Evolutionary conservation across 345 rosid species (phyloP).

Genomic region (Eutrema yunnanense): DNA sequence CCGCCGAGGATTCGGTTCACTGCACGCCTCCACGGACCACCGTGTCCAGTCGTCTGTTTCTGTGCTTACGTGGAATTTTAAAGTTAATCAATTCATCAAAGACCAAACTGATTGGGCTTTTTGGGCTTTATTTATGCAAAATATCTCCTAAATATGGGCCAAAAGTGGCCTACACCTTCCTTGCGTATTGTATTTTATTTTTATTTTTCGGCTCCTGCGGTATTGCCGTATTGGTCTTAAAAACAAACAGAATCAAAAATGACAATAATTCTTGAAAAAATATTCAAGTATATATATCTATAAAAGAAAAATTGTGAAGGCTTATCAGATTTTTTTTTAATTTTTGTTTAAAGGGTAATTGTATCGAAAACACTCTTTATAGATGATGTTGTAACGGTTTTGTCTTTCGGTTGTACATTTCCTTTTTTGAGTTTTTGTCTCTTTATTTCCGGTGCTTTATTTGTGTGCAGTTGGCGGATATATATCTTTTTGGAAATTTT

Average conservation of each 20-base stretch:
- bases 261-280: neutral
- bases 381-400: too few relatives aligned
- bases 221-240: neutral
- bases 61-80: constrained; percentile 33
- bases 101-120: constrained; percentile 20
- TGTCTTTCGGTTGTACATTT: too few relatives aligned
- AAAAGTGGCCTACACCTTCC: neutral
- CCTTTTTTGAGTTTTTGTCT: too few relatives aligned
- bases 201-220: neutral
- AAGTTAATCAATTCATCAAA: neutral
- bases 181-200: neutral
- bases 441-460: too few relatives aligned
- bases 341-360: neutral
- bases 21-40: constrained; percentile 36
- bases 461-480: too few relatives aligned
- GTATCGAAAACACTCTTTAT: neutral
- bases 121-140: neutral
- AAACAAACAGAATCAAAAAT: neutral
- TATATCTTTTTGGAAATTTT: too few relatives aligned
- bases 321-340: neutral
- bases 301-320: too few relatives aligned
- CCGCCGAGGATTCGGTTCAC: constrained; percentile 28
- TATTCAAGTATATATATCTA: too few relatives aligned
- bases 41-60: constrained; percentile 37
- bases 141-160: neutral